Base-by-base conservation (phyloP, 2,329 filamentous ascomycete species). In the Pseudogymnoascus sp. region DNA sequence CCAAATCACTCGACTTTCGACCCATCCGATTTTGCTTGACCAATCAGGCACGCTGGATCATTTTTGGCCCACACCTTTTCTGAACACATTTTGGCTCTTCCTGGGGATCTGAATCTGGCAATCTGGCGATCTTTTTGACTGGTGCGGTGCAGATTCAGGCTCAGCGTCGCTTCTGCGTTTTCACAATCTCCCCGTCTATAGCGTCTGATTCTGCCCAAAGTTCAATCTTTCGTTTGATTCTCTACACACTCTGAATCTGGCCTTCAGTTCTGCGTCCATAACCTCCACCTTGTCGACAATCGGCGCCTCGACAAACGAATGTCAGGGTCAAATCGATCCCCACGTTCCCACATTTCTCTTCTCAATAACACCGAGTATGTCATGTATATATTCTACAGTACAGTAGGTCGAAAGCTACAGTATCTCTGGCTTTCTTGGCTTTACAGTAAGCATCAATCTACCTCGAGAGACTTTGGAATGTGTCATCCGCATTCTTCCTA, bases 241-340 rank as follows among this genome's bases (percentile, higher is more conserved):
- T 61, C 10, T 13, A 37, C 33, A 61, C 33, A 8, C 59, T 61
- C 59, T 42, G 33, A 47, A 47, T 42, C 59, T 61, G 33, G 33
- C 59, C 59, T 47, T 61, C 35, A 8, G 16, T 10, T 50, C 59
- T 61, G 14, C 35, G 31, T 42, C 14, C 11, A 37, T 13, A 61
- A 61, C 16, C 21, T 26, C 21, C 6, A 47, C 42, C 59, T 26
- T 14, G 21, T 47, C 21, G 21, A 47, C 42, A 47, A 47, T 6
- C 21, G 21, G 21, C 21, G 11, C 42, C 42, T 26, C 21, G 11
- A 47, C 16, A 61, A 40, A 61, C 7, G 13, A 61, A 38, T 61
- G 11, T 61, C 35, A 61, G n/a, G 35, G 59, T 61, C 16, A 61
- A 61, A 61, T 61, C 35, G 35, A 61, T 61, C 16, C 33, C 35